Percentiles rank a stretch among this genome's conserved stretches.
phyloP scores from a whole-genome alignment of 371 early-diverging fungal species.

The Quaeritorhiza haematococci region DNA sequence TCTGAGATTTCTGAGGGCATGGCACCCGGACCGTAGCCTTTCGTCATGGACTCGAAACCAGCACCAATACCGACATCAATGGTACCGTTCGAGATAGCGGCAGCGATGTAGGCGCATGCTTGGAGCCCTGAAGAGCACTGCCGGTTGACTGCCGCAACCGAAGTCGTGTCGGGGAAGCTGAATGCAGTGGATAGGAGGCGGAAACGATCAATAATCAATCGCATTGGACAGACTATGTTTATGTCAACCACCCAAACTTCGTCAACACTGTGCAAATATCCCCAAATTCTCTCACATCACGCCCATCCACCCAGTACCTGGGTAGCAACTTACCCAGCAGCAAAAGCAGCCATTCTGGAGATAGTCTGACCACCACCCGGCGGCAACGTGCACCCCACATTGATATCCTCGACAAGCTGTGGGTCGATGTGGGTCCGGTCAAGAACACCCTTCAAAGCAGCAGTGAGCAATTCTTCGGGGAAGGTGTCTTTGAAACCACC shows the following conservation, averaged over 20 bases:
- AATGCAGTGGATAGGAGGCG: too few species aligned
- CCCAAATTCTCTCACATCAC: too few species aligned
- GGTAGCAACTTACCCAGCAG: slow-evolving; percentile 64
- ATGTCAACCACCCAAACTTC: too few species aligned
- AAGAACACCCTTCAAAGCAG: slow-evolving; percentile 75
- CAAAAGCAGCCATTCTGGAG: slow-evolving; percentile 92
- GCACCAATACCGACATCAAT: slow-evolving; percentile 95
- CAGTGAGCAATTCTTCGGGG: slow-evolving; percentile 84
- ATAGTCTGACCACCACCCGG: slow-evolving; percentile 92
- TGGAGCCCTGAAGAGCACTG: slow-evolving; percentile 93
- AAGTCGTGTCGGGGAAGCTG: slow-evolving; percentile 65
- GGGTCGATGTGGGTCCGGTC: slow-evolving; percentile 83
- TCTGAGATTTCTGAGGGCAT: slow-evolving; percentile 68
- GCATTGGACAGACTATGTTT: too few species aligned
- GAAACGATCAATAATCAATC: too few species aligned
- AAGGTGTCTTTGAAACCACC: slow-evolving; percentile 92
- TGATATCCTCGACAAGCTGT: slow-evolving; percentile 85
- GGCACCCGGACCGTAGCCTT: slow-evolving; percentile 78
- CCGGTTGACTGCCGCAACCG: slow-evolving; percentile 81
- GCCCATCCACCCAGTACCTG: background rate
- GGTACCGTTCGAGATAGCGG: slow-evolving; percentile 25
- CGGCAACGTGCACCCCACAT: slow-evolving; percentile 90
- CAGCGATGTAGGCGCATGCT: slow-evolving; percentile 47
- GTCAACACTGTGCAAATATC: too few species aligned
- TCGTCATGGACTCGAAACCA: slow-evolving; percentile 97